phyloP scores from a whole-genome alignment of 2,329 filamentous ascomycete species.

The Colletotrichum sp. region DNA sequence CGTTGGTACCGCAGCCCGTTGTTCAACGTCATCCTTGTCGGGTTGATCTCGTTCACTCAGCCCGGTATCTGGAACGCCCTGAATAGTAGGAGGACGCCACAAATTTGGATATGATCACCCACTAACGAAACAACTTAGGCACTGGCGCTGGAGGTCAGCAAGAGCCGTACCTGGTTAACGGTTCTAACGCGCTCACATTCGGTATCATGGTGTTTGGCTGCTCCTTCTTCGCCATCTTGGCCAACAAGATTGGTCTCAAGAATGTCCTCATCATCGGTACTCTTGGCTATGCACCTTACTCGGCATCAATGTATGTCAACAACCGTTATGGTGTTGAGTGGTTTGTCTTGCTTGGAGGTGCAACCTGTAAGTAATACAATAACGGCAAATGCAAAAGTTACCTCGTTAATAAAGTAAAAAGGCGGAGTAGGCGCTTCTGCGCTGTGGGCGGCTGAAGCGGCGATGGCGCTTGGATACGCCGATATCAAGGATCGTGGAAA shows the following conservation, averaged over 20 bases:
- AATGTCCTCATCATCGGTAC: slow-evolving; percentile 45
- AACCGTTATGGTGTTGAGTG: slow-evolving; percentile 46
- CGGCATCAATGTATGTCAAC: slow-evolving; percentile 46
- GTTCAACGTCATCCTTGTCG: slow-evolving; percentile 50
- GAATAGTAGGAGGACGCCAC: slow-evolving; percentile 32
- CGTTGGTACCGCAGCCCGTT: slow-evolving; percentile 47
- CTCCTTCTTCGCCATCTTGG: slow-evolving; percentile 41
- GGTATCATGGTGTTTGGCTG: slow-evolving; percentile 51
- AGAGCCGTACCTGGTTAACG: slow-evolving; percentile 70
- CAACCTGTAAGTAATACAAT: slow-evolving; percentile 29
- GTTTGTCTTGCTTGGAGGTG: slow-evolving; percentile 47
- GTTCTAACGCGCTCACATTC: slow-evolving; percentile 73
- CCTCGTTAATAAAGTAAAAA: no score
- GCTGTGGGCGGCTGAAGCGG: slow-evolving; percentile 36
- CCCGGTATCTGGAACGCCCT: slow-evolving; percentile 53
- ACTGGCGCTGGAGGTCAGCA: slow-evolving; percentile 69
- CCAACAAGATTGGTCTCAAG: slow-evolving; percentile 39
- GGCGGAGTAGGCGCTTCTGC: slow-evolving; percentile 24
- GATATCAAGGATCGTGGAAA: slow-evolving; percentile 49
- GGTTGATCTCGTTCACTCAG: slow-evolving; percentile 47
- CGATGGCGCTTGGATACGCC: slow-evolving; percentile 33
- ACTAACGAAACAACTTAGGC: neutral
- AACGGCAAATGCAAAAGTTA: no score
- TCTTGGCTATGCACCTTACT: slow-evolving; percentile 47
- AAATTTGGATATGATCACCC: fast-evolving